These are phyloP conservation scores for Fallopia convolvulus DNA, from an alignment of 148 eudicot genomes.

Conservation along the genomic window DNA sequence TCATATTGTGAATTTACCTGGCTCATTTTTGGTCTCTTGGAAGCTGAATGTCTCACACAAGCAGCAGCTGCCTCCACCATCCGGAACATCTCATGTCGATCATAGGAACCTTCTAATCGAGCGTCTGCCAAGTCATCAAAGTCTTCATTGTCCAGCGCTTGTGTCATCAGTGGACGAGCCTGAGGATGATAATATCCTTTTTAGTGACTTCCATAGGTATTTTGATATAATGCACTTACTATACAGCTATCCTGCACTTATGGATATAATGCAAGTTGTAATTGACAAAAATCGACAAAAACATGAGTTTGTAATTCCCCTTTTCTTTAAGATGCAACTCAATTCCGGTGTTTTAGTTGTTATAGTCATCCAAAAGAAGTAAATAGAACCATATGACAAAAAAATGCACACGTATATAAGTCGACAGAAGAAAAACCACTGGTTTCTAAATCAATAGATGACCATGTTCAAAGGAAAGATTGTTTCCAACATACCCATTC, in stretches of 20 bases:
- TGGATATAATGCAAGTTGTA: background rate
- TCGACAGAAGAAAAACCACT: background rate
- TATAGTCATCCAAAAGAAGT: background rate
- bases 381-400: background rate
- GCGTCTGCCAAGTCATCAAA: conserved; percentile 73
- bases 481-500: conserved; percentile 74
- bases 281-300: background rate
- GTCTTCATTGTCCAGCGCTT: conserved; percentile 64
- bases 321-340: background rate
- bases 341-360: background rate
- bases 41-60: conserved; percentile 76
- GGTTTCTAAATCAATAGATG: background rate
- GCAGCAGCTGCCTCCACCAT: conserved; percentile 97
- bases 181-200: conserved; percentile 9
- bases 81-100: conserved; percentile 63
- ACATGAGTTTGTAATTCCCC: background rate
- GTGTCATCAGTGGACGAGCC: conserved; percentile 86
- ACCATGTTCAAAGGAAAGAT: background rate
- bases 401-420: background rate
- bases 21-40: conserved; percentile 90
- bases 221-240: no score
- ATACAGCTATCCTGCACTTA: no score
- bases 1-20: conserved; percentile 40
- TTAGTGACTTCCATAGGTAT: background rate
- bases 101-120: conserved; percentile 54